Base-by-base conservation (phyloP, 169 alveolate genomes). In the Plasmodium billcollinsi region DNA sequence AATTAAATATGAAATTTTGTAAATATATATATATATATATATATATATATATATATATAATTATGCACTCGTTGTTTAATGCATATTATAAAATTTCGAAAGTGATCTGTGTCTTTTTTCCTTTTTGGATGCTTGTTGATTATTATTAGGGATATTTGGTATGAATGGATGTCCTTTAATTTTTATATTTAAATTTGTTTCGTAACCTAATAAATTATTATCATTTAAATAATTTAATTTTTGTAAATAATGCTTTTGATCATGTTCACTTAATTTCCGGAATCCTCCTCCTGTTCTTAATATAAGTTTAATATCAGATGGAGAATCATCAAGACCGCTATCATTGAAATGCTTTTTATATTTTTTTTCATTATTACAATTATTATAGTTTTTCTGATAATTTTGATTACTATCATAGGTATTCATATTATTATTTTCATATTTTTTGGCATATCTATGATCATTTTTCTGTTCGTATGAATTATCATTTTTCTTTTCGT, bases 101-200 rank as follows among this genome's bases (percentile, higher is more conserved):
- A 78, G 89, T 18, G 89, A 78, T 78, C 89, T 78, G 43, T 78
- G 89, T 65, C 89, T 78, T 78, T 78, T 78, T 43, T 78, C 89
- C 70, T 78, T 78, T 66, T 78, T 78, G 47, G n/a, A 47, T 24
- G 49, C 52, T 26, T 78, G 65, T 50, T 66, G 75, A 26, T 49
- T 52, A 24, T 70, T 70, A 7, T 66, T 59, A 39, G 75, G 47
- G 1, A 67, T 45, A 66, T 78, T 78, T 33, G 54, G 80, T 26
- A 78, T 65, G 67, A 78, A 78, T 5, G 89, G 89, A 26, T 65
- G 89, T 66, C 89, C 89, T 52, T 78, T 78, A 65, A 78, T 78
- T 78, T 78, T 78, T 33, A 78, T 78, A 47, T 78, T 78, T 43
- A 78, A 70, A 45, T 78, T 78, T 56, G 89, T 78, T 78, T 78